Evolutionary conservation across 345 rosid genomes (phyloP), one percentile per base, ranked within the genome.

Genomic region (Arabis alpina): DNA sequence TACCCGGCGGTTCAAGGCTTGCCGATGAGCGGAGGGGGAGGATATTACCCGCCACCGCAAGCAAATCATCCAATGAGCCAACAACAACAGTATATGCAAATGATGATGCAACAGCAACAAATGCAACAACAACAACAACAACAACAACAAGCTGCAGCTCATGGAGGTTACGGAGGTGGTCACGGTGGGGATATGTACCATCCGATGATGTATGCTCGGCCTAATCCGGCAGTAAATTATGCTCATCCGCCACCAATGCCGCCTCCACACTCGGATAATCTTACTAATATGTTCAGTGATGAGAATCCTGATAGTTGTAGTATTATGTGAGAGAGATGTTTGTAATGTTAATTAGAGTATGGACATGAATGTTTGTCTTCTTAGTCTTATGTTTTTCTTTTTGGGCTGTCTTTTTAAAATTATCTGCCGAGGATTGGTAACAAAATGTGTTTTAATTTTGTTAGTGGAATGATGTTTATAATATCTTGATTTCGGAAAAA

Each of bases 271-370:
- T 55, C 77, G 25, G 98, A 88, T 55, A 77, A 85, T 6, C 90
- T 85, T 75, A 79, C 90, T 13, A 80, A 90, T 69, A 77, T 74
- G 85, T 87, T 95, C 68, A 95, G 89, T 34, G 99, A 95, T 80
- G 98, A 95, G 85, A 95, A 95, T 52, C 61, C 98, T 0, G 71
- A 83, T 47, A 83, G 98, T 76, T 92, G 99, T 81, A 90, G 83
- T 77, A 73, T 95, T 69, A 95, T 89, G 99, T 94, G 84, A 36
- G 40, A 88, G 40, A 88, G 40, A 86, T 70, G 57, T 53, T 5
- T 39, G 71, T 69, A 62, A 48, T 69, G 50, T 45, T 68, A 61
- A 45, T 68, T 62, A 51, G 54, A 53, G 19, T 27, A 14, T 53
- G 66, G 75, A 54, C 59, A 68, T 68, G 70, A 19, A 68, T 75